These are phyloP conservation scores for Rhodotorula toruloides DNA, from an alignment of 768 basidiomycete species.

Conservation along the genomic window DNA sequence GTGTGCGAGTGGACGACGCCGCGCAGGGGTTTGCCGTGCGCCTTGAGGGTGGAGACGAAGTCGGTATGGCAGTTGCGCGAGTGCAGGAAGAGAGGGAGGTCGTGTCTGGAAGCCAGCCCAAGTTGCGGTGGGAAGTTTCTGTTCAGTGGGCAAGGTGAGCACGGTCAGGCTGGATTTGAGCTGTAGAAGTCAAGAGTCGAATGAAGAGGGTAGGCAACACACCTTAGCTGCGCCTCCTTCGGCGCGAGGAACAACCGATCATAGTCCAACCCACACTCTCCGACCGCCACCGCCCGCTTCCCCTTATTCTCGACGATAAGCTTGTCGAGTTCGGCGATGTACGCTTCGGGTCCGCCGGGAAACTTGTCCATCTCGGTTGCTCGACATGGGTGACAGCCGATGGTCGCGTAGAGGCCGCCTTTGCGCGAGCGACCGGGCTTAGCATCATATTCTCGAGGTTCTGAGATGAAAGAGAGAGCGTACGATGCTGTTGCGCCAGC, in stretches of 20 bases:
- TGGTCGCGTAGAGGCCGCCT: conserved; percentile 64
- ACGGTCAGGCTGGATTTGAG: background rate
- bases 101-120: conserved; percentile 61
- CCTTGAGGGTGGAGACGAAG: conserved; percentile 63
- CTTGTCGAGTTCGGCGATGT: conserved; percentile 58
- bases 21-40: conserved; percentile 60
- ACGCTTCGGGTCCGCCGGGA: conserved; percentile 57
- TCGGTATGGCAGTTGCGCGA: conserved; percentile 70
- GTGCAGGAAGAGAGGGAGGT: conserved; percentile 74
- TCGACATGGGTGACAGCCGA: conserved; percentile 75
- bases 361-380: conserved; percentile 62
- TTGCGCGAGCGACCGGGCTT: background rate
- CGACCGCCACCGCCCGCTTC: conserved; percentile 59
- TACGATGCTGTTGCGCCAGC: conserved; percentile 60
- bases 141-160: conserved; percentile 43
- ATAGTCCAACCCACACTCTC: conserved; percentile 79
- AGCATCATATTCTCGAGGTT: background rate
- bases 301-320: conserved; percentile 44
- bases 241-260: conserved; percentile 66
- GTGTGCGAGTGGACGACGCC: conserved; percentile 83
- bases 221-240: conserved; percentile 54
- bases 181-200: background rate
- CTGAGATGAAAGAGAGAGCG: conserved; percentile 12
- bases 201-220: background rate
- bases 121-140: conserved; percentile 64